Base-by-base conservation (phyloP, 768 basidiomycete genomes). In the Grammothele lineata region DNA sequence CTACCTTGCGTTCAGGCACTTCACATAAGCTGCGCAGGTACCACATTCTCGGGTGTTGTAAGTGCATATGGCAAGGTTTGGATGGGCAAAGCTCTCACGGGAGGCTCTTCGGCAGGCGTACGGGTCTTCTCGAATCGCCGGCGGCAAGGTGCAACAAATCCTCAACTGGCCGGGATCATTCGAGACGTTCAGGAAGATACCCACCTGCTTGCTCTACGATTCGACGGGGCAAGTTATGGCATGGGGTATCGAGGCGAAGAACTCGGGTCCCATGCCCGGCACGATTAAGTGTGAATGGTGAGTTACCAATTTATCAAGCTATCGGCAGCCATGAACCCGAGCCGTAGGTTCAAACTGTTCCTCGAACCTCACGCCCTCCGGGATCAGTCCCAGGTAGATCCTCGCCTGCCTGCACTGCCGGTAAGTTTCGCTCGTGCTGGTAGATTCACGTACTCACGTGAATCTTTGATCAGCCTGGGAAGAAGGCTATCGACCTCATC, bases 191-290 rank as follows among this genome's bases (percentile, higher is more conserved):
- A 74, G 89, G 59, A 92, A 93, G 70, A 83, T 77, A 23, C 50
- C 91, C 1, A 92, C 92, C 1, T 92, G 91, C 64, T 71, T 94
- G 27, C 63, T 92, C 14, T 94, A 92, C 53, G 82, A 89, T 53
- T 80, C 84, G 36, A 66, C 70, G 25, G 89, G 88, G 0, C 75
- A 75, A 50, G 82, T 92, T 2, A 57, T 89, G 19, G 84, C 87
- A 5, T 93, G 91, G 90, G 90, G 91, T 1, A 66, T 92, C 40
- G 87, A 92, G 68, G 91, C 91, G 3, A 92, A 92, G 71, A 88
- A 86, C 56, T 77, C 85, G 2, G 76, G 78, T 18, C 78, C 80
- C 3, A 76, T 83, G 67, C 71, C 76, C 3, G 87, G 88, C 6
- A 80, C 78, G 10, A 69, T 69, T 40, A 75, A 72, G 48, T 81